Percentiles rank a stretch among this genome's conserved stretches.
phyloP scores from a whole-genome alignment of 179 eudicot genomes.

The Spinacia oleracea region DNA sequence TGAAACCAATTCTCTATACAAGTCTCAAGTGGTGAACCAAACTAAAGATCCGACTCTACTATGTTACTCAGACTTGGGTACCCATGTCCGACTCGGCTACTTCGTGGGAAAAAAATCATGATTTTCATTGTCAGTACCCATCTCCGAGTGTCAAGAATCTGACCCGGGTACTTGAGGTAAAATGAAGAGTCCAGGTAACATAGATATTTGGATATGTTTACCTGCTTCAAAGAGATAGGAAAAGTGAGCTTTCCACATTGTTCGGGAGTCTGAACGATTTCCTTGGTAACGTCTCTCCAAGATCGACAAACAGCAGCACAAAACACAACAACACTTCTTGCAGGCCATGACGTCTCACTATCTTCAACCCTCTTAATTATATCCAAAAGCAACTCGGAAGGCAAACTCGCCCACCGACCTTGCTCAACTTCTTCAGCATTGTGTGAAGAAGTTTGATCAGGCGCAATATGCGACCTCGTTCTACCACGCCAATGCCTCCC shows the following conservation, averaged over 20 bases:
- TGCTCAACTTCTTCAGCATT: constrained; percentile 48
- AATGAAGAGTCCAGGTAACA: too few species aligned
- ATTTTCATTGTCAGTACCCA: too few species aligned
- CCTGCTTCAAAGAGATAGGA: constrained; percentile 95
- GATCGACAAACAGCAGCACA: constrained; percentile 91
- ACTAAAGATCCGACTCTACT: too few species aligned
- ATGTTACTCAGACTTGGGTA: too few species aligned
- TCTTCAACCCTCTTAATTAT: constrained; percentile 76
- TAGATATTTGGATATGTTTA: too few species aligned
- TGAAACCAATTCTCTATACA: too few species aligned
- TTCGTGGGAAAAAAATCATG: too few species aligned
- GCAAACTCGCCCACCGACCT: constrained; percentile 88
- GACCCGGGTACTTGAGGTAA: too few species aligned
- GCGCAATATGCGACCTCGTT: constrained; percentile 76
- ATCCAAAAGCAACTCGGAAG: constrained; percentile 86
- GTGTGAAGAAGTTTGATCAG: constrained; percentile 53
- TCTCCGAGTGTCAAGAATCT: too few species aligned
- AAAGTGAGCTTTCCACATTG: constrained; percentile 88
- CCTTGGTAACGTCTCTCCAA: constrained; percentile 89
- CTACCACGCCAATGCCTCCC: constrained; percentile 72
- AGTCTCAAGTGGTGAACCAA: not conserved
- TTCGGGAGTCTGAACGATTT: constrained; percentile 89
- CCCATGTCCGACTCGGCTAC: too few species aligned
- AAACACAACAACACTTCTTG: constrained; percentile 65
- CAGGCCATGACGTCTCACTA: constrained; percentile 89